A percentile compares a stretch with the other conserved stretches of the same genome.
Evolutionary conservation across 331 rosid species (phyloP).

Genomic region (Quercus tomentella): DNA sequence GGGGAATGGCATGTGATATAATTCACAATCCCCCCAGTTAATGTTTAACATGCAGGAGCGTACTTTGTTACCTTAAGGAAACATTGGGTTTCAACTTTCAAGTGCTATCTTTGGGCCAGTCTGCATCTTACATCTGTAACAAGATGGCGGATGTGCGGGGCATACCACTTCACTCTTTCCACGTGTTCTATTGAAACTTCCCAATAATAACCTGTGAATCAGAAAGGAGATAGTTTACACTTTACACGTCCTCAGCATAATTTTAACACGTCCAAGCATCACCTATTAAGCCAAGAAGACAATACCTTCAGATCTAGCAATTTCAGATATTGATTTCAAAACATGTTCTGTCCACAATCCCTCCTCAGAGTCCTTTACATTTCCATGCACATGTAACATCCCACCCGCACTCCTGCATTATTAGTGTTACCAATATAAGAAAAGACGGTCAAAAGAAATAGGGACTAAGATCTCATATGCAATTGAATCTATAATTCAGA

Average conservation of each 20-base stretch:
- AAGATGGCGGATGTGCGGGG: conserved; percentile 87
- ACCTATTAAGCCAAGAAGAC: background rate
- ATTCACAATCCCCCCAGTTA: background rate
- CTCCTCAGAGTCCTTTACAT: conserved; percentile 76
- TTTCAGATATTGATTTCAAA: conserved; percentile 50
- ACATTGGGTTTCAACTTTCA: background rate
- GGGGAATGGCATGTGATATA: background rate
- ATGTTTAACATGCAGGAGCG: background rate
- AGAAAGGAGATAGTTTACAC: background rate
- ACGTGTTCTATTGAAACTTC: conserved; percentile 65
- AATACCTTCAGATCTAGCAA: conserved; percentile 74
- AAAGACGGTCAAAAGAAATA: background rate
- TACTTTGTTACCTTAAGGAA: conserved; percentile 3
- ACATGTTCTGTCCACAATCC: conserved; percentile 54
- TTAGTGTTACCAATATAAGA: conserved; percentile 15
- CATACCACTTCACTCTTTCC: conserved; percentile 96
- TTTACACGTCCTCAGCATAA: background rate
- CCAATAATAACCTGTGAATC: conserved; percentile 69
- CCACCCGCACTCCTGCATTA: conserved; percentile 80
- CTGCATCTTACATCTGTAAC: conserved; percentile 79
- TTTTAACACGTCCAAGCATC: background rate
- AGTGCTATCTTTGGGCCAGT: conserved; percentile 25
- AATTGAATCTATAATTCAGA: background rate
- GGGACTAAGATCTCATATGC: background rate
- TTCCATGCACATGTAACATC: conserved; percentile 72